These are phyloP conservation scores for Cercophora scortea DNA, from an alignment of 495 filamentous ascomycete genomes.

Conservation along the genomic window DNA sequence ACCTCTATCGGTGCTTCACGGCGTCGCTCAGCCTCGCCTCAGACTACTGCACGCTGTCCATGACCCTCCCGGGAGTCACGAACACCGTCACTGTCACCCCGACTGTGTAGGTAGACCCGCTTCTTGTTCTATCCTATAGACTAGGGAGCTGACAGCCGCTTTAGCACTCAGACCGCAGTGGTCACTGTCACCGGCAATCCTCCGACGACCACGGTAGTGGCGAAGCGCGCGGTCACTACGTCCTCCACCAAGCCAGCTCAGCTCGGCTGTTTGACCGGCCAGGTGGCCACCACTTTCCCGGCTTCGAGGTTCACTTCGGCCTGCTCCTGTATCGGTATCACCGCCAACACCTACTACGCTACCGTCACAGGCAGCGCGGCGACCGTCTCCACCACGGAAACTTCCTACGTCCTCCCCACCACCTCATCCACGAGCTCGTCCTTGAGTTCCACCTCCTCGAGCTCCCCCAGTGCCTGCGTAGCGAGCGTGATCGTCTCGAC, in stretches of 20 bases:
- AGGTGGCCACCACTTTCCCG: not conserved
- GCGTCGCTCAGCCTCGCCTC: not conserved
- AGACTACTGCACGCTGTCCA: not conserved
- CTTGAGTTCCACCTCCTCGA: no score
- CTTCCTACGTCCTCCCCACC: not conserved
- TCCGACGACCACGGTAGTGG: not conserved
- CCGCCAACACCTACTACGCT: not conserved
- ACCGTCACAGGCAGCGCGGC: not conserved
- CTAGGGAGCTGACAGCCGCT: not conserved
- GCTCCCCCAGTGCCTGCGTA: no score
- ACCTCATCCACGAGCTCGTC: not conserved
- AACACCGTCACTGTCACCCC: not conserved
- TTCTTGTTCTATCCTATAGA: not conserved
- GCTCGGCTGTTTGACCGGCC: not conserved
- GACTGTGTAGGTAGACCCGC: not conserved
- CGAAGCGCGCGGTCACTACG: not conserved
- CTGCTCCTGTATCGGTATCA: not conserved
- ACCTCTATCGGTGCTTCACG: not conserved
- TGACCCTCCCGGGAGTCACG: not conserved
- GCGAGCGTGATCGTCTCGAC: no score
- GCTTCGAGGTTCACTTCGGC: not conserved
- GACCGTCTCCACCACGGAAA: not conserved
- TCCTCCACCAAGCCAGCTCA: not conserved
- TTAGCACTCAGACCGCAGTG: not conserved
- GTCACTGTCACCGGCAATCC: not conserved